Conservation (phyloP, 805 yeast species). For the Yamadazyma sp. region DNA sequence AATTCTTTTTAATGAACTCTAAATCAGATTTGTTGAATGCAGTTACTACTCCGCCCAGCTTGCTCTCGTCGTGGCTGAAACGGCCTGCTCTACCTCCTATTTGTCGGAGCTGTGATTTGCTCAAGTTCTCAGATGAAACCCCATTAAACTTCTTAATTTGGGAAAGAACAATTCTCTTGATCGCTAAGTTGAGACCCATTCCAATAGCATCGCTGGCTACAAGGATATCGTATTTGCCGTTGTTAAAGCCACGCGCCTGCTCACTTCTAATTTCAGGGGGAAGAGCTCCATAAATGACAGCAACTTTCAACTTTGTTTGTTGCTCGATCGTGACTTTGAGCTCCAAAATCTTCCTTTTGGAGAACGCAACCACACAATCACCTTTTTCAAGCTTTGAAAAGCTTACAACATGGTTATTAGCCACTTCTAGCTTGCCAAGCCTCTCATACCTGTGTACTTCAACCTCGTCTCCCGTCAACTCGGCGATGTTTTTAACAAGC, state of each 20-base stretch:
- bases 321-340: constrained; percentile 69
- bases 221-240: constrained; percentile 75
- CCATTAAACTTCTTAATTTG: constrained; percentile 74
- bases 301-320: constrained; percentile 64
- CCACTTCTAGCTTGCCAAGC: constrained; percentile 67
- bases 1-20: constrained; percentile 42
- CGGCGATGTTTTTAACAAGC: constrained; percentile 55
- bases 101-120: constrained; percentile 76
- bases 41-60: constrained; percentile 51
- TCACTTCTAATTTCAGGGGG: constrained; percentile 92
- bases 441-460: constrained; percentile 71
- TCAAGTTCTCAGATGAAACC: constrained; percentile 40
- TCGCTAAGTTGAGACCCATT: constrained; percentile 90
- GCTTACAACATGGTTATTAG: constrained; percentile 29
- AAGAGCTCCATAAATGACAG: constrained; percentile 90
- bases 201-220: constrained; percentile 98
- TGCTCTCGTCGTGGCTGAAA: constrained; percentile 40
- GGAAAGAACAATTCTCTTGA: constrained; percentile 76
- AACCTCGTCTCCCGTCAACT: constrained; percentile 77
- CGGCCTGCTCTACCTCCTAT: constrained; percentile 98
- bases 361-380: constrained; percentile 88
- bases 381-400: constrained; percentile 55
- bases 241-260: constrained; percentile 79
- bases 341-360: constrained; percentile 69
- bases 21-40: constrained; percentile 50